Evolutionary conservation across 169 alveolate species (phyloP), one percentile per base, ranked within the genome.

Genomic region (Plasmodium coatneyi): DNA sequence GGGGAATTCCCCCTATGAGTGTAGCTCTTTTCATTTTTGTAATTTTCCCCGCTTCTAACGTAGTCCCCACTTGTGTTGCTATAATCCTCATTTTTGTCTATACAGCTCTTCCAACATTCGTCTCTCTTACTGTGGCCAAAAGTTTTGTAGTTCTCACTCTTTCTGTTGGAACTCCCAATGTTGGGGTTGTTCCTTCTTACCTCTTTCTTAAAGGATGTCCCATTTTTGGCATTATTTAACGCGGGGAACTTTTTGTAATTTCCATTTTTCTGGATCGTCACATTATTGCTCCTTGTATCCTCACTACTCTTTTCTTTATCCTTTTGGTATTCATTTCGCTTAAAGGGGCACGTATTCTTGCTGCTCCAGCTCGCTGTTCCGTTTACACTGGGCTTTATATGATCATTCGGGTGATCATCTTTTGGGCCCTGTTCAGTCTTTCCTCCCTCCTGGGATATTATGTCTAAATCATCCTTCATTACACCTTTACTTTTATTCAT

Each of bases 251-350:
- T 66, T 39, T 66, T 83, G 46, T 66, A 39, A 83, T 83, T 66
- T 30, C 36, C 41, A 83, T 46, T 70, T 39, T 71, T 36, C 14
- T 83, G 71, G 25, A 30, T 60, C 52, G 2, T 19, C 28, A 46
- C 28, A 7, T 83, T 83, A 36, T 52, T 83, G 52, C 32, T 66
- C 19, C 22, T 83, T 39, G 60, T 19, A 32, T 41, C 74, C 12
- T 83, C 92, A 30, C 28, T 83, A 36, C 72, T 83, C 9, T 70
- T 22, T 32, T 49, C 39, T 70, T 83, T 83, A 32, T 83, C 92
- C 30, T 83, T 83, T 22, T n/a, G 71, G 39, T 83, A 54, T 39
- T 83, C 92, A 12, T 16, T 83, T 83, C 74, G 71, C 30, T 54
- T 70, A 83, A 56, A 34, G 22, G 71, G 30, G 30, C 16, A 36